Conservation (phyloP, 2,329 filamentous ascomycete genomes). For the Colletotrichum sp. region DNA sequence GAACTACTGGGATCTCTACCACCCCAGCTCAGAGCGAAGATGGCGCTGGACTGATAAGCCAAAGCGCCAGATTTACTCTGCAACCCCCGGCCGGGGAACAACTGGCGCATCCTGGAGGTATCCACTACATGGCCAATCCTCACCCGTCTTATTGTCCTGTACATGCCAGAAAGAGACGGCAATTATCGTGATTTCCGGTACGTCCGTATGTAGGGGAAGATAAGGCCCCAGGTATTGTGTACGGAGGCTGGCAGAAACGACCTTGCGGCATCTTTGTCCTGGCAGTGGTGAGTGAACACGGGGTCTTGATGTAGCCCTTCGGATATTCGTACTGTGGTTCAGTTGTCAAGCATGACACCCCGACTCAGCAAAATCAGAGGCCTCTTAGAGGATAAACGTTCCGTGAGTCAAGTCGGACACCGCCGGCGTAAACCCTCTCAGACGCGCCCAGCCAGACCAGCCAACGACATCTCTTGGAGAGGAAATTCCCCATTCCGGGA, state of each 20-base stretch:
- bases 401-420: not conserved
- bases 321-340: not conserved
- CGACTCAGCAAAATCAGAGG: not conserved
- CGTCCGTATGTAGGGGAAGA: not conserved
- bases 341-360: not conserved
- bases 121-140: not conserved
- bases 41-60: conserved; percentile 21
- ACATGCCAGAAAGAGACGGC: not conserved
- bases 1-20: conserved; percentile 7
- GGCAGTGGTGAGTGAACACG: not conserved
- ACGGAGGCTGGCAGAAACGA: not conserved
- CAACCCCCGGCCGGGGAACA: conserved; percentile 10
- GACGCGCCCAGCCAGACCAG: not conserved
- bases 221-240: not conserved
- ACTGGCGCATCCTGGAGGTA: not conserved
- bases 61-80: conserved; percentile 17
- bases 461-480: not conserved
- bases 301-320: not conserved
- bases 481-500: not conserved
- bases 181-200: not conserved
- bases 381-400: not conserved
- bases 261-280: not conserved
- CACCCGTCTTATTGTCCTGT: not conserved
- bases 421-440: not conserved
- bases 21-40: conserved; percentile 8